phyloP scores from a whole-genome alignment of 73 alveolate species.

The Paramecium biaurelia region DNA sequence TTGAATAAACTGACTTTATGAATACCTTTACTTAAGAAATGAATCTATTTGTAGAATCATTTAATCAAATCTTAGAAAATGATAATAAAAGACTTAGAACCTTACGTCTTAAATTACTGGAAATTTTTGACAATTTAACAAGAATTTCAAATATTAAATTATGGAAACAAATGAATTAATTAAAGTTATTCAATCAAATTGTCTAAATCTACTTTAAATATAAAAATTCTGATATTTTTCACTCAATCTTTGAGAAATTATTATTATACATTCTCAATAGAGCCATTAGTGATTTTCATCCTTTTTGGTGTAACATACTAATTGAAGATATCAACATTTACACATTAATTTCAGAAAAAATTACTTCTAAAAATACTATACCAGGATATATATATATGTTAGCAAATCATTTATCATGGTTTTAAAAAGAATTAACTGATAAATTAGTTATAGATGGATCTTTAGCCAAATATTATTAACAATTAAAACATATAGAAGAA shows the following conservation, averaged over 20 bases:
- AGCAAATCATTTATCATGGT: slow-evolving; percentile 17
- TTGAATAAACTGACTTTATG: slow-evolving; percentile 32
- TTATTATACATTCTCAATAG: background rate
- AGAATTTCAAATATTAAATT: slow-evolving; percentile 5
- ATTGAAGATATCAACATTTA: background rate
- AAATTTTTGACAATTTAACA: slow-evolving; percentile 16
- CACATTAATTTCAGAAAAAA: background rate
- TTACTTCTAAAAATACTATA: background rate
- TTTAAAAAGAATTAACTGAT: background rate
- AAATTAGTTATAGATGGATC: slow-evolving; percentile 28
- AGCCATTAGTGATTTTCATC: slow-evolving; percentile 53
- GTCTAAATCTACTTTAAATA: background rate
- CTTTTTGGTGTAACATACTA: background rate
- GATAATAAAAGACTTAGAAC: background rate
- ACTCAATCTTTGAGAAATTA: slow-evolving; percentile 21
- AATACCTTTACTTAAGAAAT: background rate
- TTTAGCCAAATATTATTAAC: background rate
- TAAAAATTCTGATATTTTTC: background rate
- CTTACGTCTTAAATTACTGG: background rate
- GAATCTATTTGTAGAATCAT: background rate
- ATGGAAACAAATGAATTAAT: background rate
- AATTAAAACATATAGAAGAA: background rate
- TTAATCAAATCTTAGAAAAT: background rate
- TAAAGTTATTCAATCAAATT: background rate
- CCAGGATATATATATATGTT: background rate